Conservation (phyloP, 441 rosid genomes). For the Macaranga tanarius region DNA sequence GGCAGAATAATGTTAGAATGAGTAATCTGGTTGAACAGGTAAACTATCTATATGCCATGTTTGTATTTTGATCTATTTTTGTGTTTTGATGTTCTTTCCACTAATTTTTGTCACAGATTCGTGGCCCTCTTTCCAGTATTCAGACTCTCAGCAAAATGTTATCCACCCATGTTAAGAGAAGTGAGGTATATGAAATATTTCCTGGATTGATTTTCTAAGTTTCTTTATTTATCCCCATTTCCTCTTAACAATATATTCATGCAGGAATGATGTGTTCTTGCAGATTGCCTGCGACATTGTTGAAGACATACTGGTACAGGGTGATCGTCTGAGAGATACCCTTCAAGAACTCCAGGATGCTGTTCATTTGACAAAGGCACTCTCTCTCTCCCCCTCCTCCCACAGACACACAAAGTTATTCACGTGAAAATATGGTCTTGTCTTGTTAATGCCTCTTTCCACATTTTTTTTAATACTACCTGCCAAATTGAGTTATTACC, state of each 20-base stretch:
- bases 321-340: constrained; percentile 60
- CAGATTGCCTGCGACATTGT: constrained; percentile 78
- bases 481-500: background rate
- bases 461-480: background rate
- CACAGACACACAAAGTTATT: background rate
- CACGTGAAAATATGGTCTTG: background rate
- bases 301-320: constrained; percentile 72
- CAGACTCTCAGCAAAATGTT: constrained; percentile 77
- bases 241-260: background rate
- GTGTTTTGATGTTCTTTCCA: constrained; percentile 13
- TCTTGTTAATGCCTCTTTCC: background rate
- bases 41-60: constrained; percentile 14
- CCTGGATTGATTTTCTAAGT: constrained; percentile 10
- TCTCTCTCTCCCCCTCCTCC: constrained; percentile 10
- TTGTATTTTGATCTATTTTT: constrained; percentile 12
- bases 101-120: constrained; percentile 49
- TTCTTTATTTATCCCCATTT: background rate
- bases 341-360: constrained; percentile 92
- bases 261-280: constrained; percentile 23
- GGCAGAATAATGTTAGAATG: constrained; percentile 89
- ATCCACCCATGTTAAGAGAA: constrained; percentile 63
- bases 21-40: constrained; percentile 87
- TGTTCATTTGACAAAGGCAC: constrained; percentile 77
- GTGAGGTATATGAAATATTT: constrained; percentile 54
- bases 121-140: constrained; percentile 77